Percentiles rank a stretch among this genome's conserved stretches.
Evolutionary conservation across 2,329 filamentous ascomycete genomes (phyloP).

Genomic region (Fusarium citri): DNA sequence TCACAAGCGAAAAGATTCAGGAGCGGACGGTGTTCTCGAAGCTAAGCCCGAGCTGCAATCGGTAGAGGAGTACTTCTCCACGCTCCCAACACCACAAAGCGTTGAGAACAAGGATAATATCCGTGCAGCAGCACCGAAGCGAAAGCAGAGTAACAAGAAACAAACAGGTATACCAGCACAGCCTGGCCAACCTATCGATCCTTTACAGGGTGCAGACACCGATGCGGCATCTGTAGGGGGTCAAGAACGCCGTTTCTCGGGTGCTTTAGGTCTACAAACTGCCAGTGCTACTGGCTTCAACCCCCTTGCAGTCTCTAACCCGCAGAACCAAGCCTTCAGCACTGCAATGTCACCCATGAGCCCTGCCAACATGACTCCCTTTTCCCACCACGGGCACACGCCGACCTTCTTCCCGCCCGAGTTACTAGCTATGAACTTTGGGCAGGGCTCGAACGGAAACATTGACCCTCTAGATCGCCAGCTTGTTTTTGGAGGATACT

Average conservation of each 20-base stretch:
- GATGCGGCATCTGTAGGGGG: slow-evolving; percentile 26
- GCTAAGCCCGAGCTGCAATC: slow-evolving; percentile 92
- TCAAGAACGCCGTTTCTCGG: slow-evolving; percentile 56
- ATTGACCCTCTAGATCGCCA: slow-evolving; percentile 80
- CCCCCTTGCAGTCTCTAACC: slow-evolving; percentile 55
- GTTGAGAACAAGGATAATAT: slow-evolving; percentile 53
- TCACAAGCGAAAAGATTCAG: slow-evolving; percentile 77
- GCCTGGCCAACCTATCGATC: slow-evolving; percentile 38
- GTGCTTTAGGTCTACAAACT: slow-evolving; percentile 55
- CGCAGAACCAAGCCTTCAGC: slow-evolving; percentile 58
- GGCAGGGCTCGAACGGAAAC: slow-evolving; percentile 61
- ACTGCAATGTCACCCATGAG: slow-evolving; percentile 65
- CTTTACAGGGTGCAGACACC: slow-evolving; percentile 31
- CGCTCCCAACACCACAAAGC: slow-evolving; percentile 71
- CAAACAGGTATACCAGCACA: slow-evolving; percentile 24
- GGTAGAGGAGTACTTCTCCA: slow-evolving; percentile 93
- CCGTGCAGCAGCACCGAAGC: slow-evolving; percentile 47
- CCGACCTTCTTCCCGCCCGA: slow-evolving; percentile 62
- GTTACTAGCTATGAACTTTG: slow-evolving; percentile 64
- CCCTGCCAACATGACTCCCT: slow-evolving; percentile 58
- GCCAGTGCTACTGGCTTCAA: slow-evolving; percentile 56
- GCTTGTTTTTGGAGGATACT: slow-evolving; percentile 80
- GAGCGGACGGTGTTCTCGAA: slow-evolving; percentile 88
- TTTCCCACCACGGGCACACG: slow-evolving; percentile 53
- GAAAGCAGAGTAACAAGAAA: slow-evolving; percentile 55